Base-by-base conservation (phyloP, 352 stramenopile genomes). In the Globisporangium cylindrosporum region DNA sequence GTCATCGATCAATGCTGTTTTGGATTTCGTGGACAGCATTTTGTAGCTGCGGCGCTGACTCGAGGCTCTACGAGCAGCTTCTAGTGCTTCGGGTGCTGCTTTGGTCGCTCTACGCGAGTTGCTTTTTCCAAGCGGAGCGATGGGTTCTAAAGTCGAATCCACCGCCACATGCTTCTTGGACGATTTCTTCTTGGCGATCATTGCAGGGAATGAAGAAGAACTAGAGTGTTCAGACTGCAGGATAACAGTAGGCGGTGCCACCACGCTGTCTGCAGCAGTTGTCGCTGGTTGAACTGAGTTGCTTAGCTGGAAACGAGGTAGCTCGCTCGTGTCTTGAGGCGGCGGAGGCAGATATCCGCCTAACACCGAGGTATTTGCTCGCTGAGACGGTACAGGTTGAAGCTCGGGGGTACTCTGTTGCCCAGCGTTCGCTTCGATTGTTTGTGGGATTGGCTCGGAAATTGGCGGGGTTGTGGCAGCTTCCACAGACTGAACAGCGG, bases 21-120 rank as follows among this genome's bases (percentile, higher is more conserved):
- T 66, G 27, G 71, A 62, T 71, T 71, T 73, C 9, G 58, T 68
- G 6, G 68, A 66, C 43, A 51, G 18, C 43, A 51, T 51, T 51
- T 54, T 59, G 43, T 20, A 74, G 59, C 49, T 63, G 65, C n/a
- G 38, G 3, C 29, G 49, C 34, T 64, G 5, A 3, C 38, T 59
- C 10, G 63, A 51, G 3, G 54, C 15, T 14, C 34, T 62, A n/a
- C 38, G 61, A 25, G n/a, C 20, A 10, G 10, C 46, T 59, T 12
- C 18, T 34, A 22, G 43, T 18, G 55, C 29, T 27, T 46, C 36
- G 51, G 38, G 15, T 6, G 8, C 38, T 12, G 32, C 18, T 5
- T 49, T 29, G 12, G 36, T 27, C 49, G 38, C 38, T 14, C 63
- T 68, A 10, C 27, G 54, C 12, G 63, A 68, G 54, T 34, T 59